Evolutionary conservation across 257 asterid species (phyloP).

Genomic region (Datura wrightii): DNA sequence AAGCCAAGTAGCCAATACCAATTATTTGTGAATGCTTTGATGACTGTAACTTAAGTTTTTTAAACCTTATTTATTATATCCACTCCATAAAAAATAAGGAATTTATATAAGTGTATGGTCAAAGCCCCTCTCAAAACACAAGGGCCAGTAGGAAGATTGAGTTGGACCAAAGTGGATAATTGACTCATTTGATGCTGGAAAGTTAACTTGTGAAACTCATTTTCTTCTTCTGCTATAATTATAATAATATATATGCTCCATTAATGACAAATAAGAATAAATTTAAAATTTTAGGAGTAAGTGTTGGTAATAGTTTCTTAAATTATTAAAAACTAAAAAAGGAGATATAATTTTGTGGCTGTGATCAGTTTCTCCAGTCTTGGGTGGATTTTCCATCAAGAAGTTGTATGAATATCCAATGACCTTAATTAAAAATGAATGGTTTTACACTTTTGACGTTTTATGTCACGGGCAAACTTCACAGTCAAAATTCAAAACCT

Average conservation of each 20-base stretch:
- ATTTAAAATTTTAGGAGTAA: neutral
- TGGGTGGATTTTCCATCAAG: neutral
- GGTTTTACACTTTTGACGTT: neutral
- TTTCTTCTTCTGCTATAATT: neutral
- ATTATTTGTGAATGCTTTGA: slow-evolving; percentile 7
- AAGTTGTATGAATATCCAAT: neutral
- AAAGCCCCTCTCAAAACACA: neutral
- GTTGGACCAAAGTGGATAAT: slow-evolving; percentile 7
- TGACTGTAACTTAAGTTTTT: neutral
- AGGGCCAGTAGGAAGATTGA: neutral
- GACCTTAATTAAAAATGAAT: neutral
- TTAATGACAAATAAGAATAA: neutral
- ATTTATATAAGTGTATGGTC: neutral
- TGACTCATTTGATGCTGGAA: slow-evolving; percentile 27
- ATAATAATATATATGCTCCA: neutral
- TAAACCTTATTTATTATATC: slow-evolving; percentile 11
- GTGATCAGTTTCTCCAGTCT: neutral
- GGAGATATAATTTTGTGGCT: neutral
- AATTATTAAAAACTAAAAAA: neutral
- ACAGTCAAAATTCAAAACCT: too few relatives aligned
- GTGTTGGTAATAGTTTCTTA: neutral
- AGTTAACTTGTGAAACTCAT: neutral
- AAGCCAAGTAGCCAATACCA: slow-evolving; percentile 18
- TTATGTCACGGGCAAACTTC: neutral
- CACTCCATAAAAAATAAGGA: neutral